These are phyloP conservation scores for Rubia occidens DNA, from an alignment of 305 asterid species.

Conservation along the genomic window DNA sequence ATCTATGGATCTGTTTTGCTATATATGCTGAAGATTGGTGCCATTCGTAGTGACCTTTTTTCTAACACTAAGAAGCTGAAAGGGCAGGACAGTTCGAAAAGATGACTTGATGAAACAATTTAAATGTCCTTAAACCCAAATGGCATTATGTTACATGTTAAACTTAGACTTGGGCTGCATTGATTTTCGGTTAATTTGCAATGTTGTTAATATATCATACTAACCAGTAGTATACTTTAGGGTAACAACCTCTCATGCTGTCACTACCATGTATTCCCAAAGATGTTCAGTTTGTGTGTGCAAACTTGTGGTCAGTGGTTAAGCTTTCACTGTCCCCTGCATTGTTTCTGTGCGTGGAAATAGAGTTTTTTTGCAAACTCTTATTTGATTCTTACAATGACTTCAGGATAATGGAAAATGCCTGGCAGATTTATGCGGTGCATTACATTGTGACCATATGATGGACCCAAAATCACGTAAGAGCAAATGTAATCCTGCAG, in stretches of 20 bases:
- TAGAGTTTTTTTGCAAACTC: neutral
- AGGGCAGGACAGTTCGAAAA: neutral
- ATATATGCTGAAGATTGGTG: neutral
- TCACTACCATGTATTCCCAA: neutral
- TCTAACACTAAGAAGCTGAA: neutral
- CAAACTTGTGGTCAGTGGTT: neutral
- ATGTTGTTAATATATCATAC: neutral
- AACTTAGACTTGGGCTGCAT: no score
- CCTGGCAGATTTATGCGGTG: constrained; percentile 89
- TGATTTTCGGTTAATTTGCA: no score
- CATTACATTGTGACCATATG: constrained; percentile 77
- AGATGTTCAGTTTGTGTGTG: neutral
- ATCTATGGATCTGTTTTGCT: neutral
- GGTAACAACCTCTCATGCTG: neutral
- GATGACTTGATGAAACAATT: neutral
- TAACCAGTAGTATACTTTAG: neutral
- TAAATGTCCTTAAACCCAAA: neutral
- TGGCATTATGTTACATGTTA: neutral
- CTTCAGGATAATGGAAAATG: constrained; percentile 71
- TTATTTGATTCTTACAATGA: constrained; percentile 17
- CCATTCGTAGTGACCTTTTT: neutral
- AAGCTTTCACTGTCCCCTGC: neutral
- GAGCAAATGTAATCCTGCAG: constrained; percentile 85
- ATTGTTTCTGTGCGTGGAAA: no score
- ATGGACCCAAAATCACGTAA: constrained; percentile 44